Conservation (phyloP, 306 rosid genomes). For the Pachyrhizus erosus region DNA sequence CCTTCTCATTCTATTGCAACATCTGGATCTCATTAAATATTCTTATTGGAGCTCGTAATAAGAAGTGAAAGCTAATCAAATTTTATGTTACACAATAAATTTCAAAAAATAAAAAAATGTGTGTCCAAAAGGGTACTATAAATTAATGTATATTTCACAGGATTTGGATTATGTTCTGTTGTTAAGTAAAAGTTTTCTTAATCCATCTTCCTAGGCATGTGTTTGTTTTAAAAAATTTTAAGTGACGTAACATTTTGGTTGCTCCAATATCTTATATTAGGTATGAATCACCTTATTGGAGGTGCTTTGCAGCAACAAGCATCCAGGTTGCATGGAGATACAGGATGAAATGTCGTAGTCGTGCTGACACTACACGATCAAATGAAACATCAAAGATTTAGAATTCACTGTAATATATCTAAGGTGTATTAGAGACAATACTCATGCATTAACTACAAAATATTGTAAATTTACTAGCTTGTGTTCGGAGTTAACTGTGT, state of each 20-base stretch:
- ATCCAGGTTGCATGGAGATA: conserved; percentile 91
- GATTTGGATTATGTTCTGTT: not conserved
- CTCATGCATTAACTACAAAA: not conserved
- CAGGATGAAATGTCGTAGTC: conserved; percentile 59
- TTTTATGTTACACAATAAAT: too few relatives aligned
- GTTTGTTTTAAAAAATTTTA: not conserved
- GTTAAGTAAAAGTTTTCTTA: not conserved
- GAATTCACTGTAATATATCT: not conserved
- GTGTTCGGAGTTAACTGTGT: not conserved
- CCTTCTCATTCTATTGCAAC: too few relatives aligned
- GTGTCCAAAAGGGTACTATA: too few relatives aligned
- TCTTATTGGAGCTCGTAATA: too few relatives aligned
- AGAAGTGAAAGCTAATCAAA: too few relatives aligned
- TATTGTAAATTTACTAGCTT: not conserved
- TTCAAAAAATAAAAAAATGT: too few relatives aligned
- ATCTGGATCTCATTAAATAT: too few relatives aligned
- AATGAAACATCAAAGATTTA: not conserved
- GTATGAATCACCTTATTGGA: conserved; percentile 90
- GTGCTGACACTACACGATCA: conserved; percentile 48
- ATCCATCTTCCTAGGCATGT: not conserved
- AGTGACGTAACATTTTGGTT: not conserved
- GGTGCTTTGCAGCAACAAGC: conserved; percentile 67
- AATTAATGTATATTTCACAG: not conserved
- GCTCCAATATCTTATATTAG: conserved; percentile 34
- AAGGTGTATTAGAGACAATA: not conserved